These are phyloP conservation scores for Pholiota molesta DNA, from an alignment of 768 basidiomycete genomes.

Conservation along the genomic window DNA sequence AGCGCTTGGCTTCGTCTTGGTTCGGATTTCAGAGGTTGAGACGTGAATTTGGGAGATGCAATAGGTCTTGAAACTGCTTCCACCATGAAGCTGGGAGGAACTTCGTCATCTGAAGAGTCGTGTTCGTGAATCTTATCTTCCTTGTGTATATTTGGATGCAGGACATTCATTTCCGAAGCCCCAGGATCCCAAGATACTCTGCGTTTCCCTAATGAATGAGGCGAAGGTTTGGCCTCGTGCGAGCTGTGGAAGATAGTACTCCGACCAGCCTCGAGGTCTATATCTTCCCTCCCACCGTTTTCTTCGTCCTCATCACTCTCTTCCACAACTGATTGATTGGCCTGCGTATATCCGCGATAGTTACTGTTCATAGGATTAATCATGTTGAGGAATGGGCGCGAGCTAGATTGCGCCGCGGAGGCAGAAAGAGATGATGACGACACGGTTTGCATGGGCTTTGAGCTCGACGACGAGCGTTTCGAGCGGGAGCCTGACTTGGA, in stretches of 20 bases:
- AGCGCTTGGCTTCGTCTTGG: constrained; percentile 49
- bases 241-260: constrained; percentile 37
- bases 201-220: constrained; percentile 49
- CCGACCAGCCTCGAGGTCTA: constrained; percentile 68
- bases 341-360: constrained; percentile 77
- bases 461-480: constrained; percentile 30
- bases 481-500: constrained; percentile 23
- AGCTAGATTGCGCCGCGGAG: constrained; percentile 51
- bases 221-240: constrained; percentile 28
- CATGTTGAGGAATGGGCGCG: constrained; percentile 80
- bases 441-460: constrained; percentile 34
- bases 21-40: constrained; percentile 24
- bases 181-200: constrained; percentile 62
- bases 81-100: constrained; percentile 85
- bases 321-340: constrained; percentile 69
- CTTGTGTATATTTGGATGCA: constrained; percentile 74
- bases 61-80: constrained; percentile 60
- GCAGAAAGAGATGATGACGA: constrained; percentile 38
- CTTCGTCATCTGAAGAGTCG: constrained; percentile 80
- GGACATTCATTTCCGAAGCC: constrained; percentile 54
- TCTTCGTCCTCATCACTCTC: constrained; percentile 67
- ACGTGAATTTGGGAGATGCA: constrained; percentile 29
- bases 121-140: constrained; percentile 62
- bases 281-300: constrained; percentile 42
- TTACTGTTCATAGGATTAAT: constrained; percentile 78